These are phyloP conservation scores for Ensete glaucum DNA, from an alignment of 176 grass and related monocot species.

Conservation along the genomic window DNA sequence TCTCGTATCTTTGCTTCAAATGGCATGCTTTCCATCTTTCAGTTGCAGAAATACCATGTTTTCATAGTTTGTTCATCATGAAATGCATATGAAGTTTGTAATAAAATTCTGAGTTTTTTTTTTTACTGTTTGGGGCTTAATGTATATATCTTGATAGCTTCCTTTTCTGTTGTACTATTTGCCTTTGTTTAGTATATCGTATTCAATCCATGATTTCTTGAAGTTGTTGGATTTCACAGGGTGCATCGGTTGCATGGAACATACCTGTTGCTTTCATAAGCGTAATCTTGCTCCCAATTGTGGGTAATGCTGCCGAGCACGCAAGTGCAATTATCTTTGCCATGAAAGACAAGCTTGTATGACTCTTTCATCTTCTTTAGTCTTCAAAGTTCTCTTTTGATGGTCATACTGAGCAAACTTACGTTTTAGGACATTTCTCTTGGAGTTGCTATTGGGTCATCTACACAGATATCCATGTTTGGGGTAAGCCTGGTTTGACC, in stretches of 20 bases:
- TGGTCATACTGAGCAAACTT: not conserved
- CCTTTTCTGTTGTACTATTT: not conserved
- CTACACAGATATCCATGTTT: slow-evolving; percentile 85
- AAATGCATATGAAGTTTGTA: not conserved
- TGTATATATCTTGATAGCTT: not conserved
- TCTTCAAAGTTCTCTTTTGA: not conserved
- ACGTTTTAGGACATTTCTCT: slow-evolving; percentile 47
- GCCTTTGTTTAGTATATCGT: not conserved
- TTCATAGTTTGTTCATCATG: too few species aligned
- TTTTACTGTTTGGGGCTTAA: too few species aligned
- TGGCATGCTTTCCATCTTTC: too few species aligned
- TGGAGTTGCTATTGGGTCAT: slow-evolving; percentile 69
- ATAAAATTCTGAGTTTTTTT: too few species aligned
- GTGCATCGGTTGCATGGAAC: slow-evolving; percentile 45
- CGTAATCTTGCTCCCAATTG: slow-evolving; percentile 73
- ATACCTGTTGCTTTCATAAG: slow-evolving; percentile 66
- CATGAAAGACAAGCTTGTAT: slow-evolving; percentile 74
- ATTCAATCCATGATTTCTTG: not conserved
- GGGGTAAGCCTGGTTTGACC: slow-evolving; percentile 26
- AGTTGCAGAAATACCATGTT: too few species aligned
- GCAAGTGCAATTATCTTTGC: slow-evolving; percentile 65
- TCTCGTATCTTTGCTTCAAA: too few species aligned
- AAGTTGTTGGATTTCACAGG: slow-evolving; percentile 28
- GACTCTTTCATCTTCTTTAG: slow-evolving; percentile 4
- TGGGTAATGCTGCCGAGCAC: slow-evolving; percentile 72